A percentile compares a stretch with the other conserved stretches of the same genome.
phyloP scores from a whole-genome alignment of 768 basidiomycete species.

The Boletus patriciae region DNA sequence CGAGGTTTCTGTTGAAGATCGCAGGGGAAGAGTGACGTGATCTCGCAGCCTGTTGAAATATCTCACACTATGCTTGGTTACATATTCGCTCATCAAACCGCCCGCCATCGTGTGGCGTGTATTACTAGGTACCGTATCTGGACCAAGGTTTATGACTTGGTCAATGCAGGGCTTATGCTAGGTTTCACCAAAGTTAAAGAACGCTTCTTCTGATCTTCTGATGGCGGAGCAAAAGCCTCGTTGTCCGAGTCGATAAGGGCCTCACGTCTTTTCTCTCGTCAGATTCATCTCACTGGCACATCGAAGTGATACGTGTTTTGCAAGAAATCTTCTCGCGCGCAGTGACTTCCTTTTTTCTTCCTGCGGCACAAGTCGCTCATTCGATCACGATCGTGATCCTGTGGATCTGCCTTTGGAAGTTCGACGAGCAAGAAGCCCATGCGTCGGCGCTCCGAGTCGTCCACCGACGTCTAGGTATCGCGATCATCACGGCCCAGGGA shows the following conservation, averaged over 20 bases:
- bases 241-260: neutral
- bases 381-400: slow-evolving; percentile 7
- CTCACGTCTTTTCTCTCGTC: neutral
- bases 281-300: too few species aligned
- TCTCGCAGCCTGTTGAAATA: neutral
- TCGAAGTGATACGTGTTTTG: too few species aligned
- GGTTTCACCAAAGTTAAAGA: neutral
- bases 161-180: neutral
- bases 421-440: too few species aligned
- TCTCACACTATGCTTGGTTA: slow-evolving; percentile 1
- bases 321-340: neutral
- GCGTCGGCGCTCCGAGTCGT: neutral
- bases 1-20: slow-evolving; percentile 27
- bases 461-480: neutral
- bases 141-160: neutral
- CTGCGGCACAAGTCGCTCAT: neutral
- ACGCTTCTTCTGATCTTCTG: too few species aligned
- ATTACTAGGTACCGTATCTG: neutral
- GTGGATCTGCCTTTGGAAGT: neutral
- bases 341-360: neutral
- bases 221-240: neutral
- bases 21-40: slow-evolving; percentile 20
- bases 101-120: too few species aligned
- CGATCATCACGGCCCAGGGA: neutral
- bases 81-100: neutral